Evolutionary conservation across 2,329 filamentous ascomycete genomes (phyloP).

Genomic region (Pyricularia sp.): DNA sequence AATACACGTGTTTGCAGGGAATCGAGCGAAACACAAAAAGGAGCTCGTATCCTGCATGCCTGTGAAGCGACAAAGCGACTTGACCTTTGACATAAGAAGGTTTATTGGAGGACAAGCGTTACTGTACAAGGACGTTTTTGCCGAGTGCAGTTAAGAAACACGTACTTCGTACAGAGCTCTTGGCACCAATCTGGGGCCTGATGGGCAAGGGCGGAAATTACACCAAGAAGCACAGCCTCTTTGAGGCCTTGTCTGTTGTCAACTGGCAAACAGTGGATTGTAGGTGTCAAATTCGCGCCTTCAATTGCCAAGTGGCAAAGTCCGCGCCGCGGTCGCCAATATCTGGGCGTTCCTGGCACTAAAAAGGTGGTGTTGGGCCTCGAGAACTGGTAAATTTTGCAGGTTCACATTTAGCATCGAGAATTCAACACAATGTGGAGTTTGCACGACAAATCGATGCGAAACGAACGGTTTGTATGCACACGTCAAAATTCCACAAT

Average conservation of each 20-base stretch:
- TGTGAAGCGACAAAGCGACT: not conserved
- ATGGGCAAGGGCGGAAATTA: not conserved
- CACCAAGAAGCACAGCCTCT: not conserved
- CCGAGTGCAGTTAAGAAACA: too few relatives aligned
- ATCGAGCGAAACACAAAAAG: not conserved
- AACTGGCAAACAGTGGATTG: not conserved
- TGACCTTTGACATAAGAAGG: not conserved
- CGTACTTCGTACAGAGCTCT: not conserved
- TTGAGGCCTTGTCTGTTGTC: not conserved
- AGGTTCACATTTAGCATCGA: not conserved
- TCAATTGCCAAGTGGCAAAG: not conserved
- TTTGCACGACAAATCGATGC: not conserved
- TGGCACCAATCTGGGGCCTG: not conserved
- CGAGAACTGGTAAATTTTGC: not conserved
- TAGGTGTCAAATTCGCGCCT: not conserved
- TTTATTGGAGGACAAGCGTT: not conserved
- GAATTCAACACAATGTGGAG: not conserved
- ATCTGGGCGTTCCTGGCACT: not conserved
- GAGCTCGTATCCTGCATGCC: not conserved
- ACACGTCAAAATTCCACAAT: not conserved
- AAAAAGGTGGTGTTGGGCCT: not conserved
- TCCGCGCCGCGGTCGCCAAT: not conserved
- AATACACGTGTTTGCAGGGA: too few relatives aligned
- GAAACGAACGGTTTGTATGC: not conserved
- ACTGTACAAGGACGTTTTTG: not conserved